Conservation (phyloP, 495 filamentous ascomycete genomes). For the Saxophila tyrrhenica region DNA sequence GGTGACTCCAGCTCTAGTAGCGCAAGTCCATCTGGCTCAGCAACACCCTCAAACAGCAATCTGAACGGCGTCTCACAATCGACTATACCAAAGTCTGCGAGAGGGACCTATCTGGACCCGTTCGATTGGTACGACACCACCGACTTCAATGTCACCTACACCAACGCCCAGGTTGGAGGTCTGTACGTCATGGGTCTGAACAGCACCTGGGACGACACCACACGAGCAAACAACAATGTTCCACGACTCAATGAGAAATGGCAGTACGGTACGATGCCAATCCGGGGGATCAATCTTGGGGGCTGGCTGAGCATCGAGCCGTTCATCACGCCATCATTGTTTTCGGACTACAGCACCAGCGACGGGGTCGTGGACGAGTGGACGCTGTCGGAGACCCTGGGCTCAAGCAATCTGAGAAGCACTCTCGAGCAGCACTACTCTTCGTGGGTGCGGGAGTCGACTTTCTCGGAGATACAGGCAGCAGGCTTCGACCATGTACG, state of each 20-base stretch:
- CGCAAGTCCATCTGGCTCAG: conserved; percentile 22
- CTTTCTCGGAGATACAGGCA: conserved; percentile 70
- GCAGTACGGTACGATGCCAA: conserved; percentile 65
- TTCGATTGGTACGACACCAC: conserved; percentile 86
- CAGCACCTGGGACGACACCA: conserved; percentile 75
- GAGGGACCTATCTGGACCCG: conserved; percentile 75
- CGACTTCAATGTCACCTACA: conserved; percentile 93
- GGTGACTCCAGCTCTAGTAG: conserved; percentile 10
- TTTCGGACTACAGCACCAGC: conserved; percentile 49
- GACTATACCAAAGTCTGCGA: conserved; percentile 53
- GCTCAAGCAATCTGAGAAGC: conserved; percentile 42
- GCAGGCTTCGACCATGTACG: conserved; percentile 95
- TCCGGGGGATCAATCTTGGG: conserved; percentile 84
- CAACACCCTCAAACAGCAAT: conserved; percentile 41
- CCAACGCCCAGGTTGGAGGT: conserved; percentile 69
- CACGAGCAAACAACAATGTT: conserved; percentile 63
- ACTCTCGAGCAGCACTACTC: conserved; percentile 85
- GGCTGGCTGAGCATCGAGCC: conserved; percentile 94
- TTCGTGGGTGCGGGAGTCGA: conserved; percentile 68
- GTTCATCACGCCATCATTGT: conserved; percentile 88
- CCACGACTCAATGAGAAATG: conserved; percentile 63
- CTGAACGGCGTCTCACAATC: conserved; percentile 47
- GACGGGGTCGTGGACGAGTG: conserved; percentile 77
- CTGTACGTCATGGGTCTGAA: conserved; percentile 84
- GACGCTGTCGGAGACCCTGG: conserved; percentile 61